Base-by-base conservation (phyloP, 2,329 filamentous ascomycete genomes). In the Colletotrichum falcatum region DNA sequence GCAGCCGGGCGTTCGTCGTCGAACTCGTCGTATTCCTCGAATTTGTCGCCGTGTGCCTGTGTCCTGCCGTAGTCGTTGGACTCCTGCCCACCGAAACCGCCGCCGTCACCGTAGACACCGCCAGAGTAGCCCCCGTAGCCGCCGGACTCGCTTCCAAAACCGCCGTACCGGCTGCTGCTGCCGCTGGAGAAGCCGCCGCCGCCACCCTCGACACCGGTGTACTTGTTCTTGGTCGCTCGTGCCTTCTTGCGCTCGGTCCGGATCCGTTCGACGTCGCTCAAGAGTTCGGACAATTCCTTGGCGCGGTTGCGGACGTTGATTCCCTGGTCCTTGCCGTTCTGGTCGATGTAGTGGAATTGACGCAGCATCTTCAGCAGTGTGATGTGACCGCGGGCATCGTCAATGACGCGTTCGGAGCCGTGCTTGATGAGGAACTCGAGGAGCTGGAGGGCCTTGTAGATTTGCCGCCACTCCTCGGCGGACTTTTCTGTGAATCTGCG, bases 401-500 rank as follows among this genome's bases (percentile, higher is more conserved):
- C 96, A 74, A 99, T 95, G 46, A 99, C 96, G 65, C 96, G 89
- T 82, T 99, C 96, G 16, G 96, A 98, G 73, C 96, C 96, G 81
- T 99, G 96, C 86, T 99, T 99, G 83, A 99, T 92, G 39, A 99
- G 89, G 78, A 97, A 97, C 81, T 99, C 95, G 79, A 99, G 91
- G 66, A 99, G 88, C 86, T 98, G 96, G 30, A 99, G 90, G 12
- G 94, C 92, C 86, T 99, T 99, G 88, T 99, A 99, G 79, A 99
- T 99, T 82, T 99, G 96, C 75, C 96, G 90, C 96, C 96, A 99
- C 83, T 99, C 96, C 80, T 99, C 96, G 66, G 96, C 95, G 9
- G 94, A 89, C 86, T 99, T 99, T 81, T 99, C 96, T 72, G 96
- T 99, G 82, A 99, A 99, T 74, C 96, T 93, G 78, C 97, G 96